Base-by-base conservation (phyloP, 192 early-diverging fungal species). In the Paraglomus brasilianum region DNA sequence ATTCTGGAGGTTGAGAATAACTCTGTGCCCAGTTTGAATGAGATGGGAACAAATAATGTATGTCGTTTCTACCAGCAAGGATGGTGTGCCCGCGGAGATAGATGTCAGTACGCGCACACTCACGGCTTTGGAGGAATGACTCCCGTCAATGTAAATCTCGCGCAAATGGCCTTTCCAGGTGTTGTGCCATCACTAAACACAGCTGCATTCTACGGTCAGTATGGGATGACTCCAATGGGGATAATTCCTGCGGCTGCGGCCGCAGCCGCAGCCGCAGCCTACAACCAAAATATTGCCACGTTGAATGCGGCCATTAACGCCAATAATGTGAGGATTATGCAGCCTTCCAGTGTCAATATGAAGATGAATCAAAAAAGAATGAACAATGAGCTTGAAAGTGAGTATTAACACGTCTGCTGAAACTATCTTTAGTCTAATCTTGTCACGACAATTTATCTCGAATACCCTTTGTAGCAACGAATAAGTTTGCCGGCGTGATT, bases 401-500 rank as follows among this genome's bases (percentile, higher is more conserved):
- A 43, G 61, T 64, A 53, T 61, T 30, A 30, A 30, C 30, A 30
- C 30, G 30, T 30, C 1, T 30, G n/a, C n/a, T n/a, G n/a, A n/a
- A n/a, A 11, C 9, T 63, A 45, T 36, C 17, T 7, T 21, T 44
- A 64, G 0, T 48, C 46, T 17, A 24, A 56, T 56, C 39, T 5
- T 5, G 8, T 40, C 52, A 13, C 1, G 6, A 52, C 40, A 42
- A 52, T 42, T 67, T 68, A 19, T 41, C n/a, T 44, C 30, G 5
- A 4, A 19, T 9, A 22, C 14, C 11, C 36, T 11, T 24, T 58
- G 71, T 75, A 5, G 84, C 85, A 53, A 77, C 75, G 17, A 92
- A 88, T 71, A 86, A 90, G 17, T 95, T 90, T 70, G 72, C 83
- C 9, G 87, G 87, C 39, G 80, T 82, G 4, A 50, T 78, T 15